Percentiles rank a stretch among this genome's conserved stretches.
Conservation (phyloP, 257 asterid genomes). For the Nicotiana paniculata region DNA sequence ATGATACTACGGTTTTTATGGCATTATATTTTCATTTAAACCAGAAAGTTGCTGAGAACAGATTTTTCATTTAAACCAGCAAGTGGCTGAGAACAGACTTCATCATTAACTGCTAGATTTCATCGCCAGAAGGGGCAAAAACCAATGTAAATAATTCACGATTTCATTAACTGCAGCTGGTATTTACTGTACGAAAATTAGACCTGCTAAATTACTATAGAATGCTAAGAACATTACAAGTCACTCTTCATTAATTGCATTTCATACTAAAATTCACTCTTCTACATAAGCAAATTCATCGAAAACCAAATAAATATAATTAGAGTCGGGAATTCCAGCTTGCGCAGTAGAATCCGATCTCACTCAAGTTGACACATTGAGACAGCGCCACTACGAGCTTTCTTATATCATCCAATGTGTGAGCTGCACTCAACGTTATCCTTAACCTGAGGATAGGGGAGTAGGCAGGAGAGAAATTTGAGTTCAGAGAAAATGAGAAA, state of each 20-base stretch:
- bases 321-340: conserved; percentile 41
- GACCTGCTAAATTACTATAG: not conserved
- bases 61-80: not conserved
- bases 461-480: not conserved
- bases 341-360: conserved; percentile 23
- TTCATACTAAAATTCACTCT: not conserved
- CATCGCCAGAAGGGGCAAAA: not conserved
- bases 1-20: not conserved
- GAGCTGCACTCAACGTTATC: conserved; percentile 75
- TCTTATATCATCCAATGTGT: conserved; percentile 66
- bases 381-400: conserved; percentile 56
- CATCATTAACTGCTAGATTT: not conserved
- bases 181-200: not conserved
- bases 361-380: conserved; percentile 53
- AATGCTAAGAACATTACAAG: not conserved
- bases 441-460: conserved; percentile 42
- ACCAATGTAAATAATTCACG: not conserved
- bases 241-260: not conserved
- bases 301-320: not conserved
- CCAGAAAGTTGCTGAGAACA: not conserved
- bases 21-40: not conserved
- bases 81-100: not conserved
- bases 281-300: not conserved
- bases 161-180: not conserved
- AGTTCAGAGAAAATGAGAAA: not conserved